These are phyloP conservation scores for Casuarina glauca DNA, from an alignment of 306 rosid genomes.

Conservation along the genomic window DNA sequence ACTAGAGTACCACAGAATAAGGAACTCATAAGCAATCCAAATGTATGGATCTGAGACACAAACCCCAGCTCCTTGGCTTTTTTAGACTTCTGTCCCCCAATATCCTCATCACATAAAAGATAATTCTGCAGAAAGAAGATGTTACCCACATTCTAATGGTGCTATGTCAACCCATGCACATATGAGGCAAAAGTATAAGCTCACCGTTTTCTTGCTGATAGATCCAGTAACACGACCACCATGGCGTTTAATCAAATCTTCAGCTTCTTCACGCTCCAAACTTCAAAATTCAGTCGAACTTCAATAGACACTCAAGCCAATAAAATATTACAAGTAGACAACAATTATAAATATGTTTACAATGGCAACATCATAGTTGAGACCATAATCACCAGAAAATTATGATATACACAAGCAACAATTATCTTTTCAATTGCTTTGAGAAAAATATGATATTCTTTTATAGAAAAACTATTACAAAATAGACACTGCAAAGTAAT, in stretches of 20 bases:
- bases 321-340: constrained; percentile 2
- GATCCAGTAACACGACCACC: constrained; percentile 96
- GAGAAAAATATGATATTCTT: neutral
- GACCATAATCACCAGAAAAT: constrained; percentile 4
- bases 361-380: neutral
- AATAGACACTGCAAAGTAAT: neutral
- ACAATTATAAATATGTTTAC: neutral
- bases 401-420: neutral
- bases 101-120: constrained; percentile 94
- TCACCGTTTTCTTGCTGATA: constrained; percentile 92
- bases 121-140: constrained; percentile 65
- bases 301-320: constrained; percentile 24
- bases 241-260: constrained; percentile 91
- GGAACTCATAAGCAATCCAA: constrained; percentile 17
- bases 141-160: constrained; percentile 25
- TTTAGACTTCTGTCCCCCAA: constrained; percentile 85
- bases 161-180: constrained; percentile 18
- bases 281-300: constrained; percentile 39
- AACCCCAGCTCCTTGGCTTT: constrained; percentile 98
- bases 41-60: constrained; percentile 32
- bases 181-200: constrained; percentile 24
- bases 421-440: neutral
- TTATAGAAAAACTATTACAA: neutral
- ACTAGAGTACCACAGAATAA: constrained; percentile 6
- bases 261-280: constrained; percentile 98